Evolutionary conservation across 2,329 filamentous ascomycete species (phyloP).

Genomic region (Pseudocercospora crystallina): DNA sequence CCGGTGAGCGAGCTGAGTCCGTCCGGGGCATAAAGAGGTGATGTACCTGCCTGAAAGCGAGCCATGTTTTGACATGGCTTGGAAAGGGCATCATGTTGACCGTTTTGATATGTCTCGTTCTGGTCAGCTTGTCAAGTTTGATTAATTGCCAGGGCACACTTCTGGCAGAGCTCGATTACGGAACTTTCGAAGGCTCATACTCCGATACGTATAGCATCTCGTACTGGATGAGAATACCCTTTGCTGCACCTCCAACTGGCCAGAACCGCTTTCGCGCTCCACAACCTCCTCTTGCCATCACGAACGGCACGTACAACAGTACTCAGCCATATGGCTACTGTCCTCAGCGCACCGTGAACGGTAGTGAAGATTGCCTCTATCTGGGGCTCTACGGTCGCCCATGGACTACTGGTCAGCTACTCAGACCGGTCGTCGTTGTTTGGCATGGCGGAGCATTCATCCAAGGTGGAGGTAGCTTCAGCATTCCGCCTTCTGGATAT

Average conservation of each 20-base stretch:
- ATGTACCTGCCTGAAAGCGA: too few relatives aligned
- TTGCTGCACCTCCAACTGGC: constrained; percentile 50
- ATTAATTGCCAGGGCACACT: not conserved
- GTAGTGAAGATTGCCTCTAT: constrained; percentile 41
- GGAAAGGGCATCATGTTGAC: too few relatives aligned
- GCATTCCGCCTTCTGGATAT: constrained; percentile 57
- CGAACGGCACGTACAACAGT: constrained; percentile 55
- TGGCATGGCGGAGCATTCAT: constrained; percentile 65
- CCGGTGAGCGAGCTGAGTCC: too few relatives aligned
- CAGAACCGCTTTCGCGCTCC: constrained; percentile 61
- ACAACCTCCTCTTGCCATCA: constrained; percentile 54
- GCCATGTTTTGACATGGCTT: too few relatives aligned
- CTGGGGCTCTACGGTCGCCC: constrained; percentile 60
- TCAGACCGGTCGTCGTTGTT: constrained; percentile 58
- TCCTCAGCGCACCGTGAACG: constrained; percentile 24
- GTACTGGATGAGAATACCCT: constrained; percentile 56
- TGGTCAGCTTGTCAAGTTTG: too few relatives aligned
- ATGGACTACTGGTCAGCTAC: constrained; percentile 47
- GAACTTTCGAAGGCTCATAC: constrained; percentile 24
- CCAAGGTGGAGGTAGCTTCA: constrained; percentile 56
- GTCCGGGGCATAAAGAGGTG: too few relatives aligned
- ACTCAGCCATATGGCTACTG: constrained; percentile 43
- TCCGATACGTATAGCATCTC: constrained; percentile 20
- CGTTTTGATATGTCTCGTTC: too few relatives aligned
- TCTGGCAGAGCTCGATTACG: constrained; percentile 21